These are phyloP conservation scores for Dipteronia dyeriana DNA, from an alignment of 345 rosid species.

Conservation along the genomic window DNA sequence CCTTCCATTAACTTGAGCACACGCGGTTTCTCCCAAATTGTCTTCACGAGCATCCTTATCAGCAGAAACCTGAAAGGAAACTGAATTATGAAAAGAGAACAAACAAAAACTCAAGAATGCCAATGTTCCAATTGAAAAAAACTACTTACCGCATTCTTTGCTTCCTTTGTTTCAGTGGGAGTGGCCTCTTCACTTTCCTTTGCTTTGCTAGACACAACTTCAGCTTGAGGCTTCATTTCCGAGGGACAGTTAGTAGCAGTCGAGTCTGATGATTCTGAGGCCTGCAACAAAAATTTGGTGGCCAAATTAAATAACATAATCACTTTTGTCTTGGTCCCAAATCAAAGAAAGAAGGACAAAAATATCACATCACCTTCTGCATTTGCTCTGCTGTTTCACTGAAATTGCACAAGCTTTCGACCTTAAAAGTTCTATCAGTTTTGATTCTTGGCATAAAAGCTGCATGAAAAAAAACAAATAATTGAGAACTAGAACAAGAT, in stretches of 20 bases:
- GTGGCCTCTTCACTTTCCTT: conserved; percentile 26
- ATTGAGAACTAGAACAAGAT: not conserved
- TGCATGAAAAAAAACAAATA: conserved; percentile 29
- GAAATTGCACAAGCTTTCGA: conserved; percentile 77
- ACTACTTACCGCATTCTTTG: conserved; percentile 27
- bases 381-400: conserved; percentile 61
- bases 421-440: conserved; percentile 65
- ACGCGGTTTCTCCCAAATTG: conserved; percentile 13
- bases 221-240: conserved; percentile 26
- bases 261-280: conserved; percentile 39
- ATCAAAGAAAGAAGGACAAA: conserved; percentile 5
- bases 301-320: not conserved
- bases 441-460: conserved; percentile 88
- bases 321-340: not conserved
- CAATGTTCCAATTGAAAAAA: not conserved
- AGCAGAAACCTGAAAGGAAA: conserved; percentile 32
- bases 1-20: conserved; percentile 45
- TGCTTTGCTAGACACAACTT: conserved; percentile 18
- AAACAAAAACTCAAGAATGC: not conserved
- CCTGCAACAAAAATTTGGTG: conserved; percentile 35
- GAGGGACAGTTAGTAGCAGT: conserved; percentile 15
- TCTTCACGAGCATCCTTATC: conserved; percentile 19
- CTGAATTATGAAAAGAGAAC: conserved; percentile 18
- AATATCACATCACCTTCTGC: conserved; percentile 49
- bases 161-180: conserved; percentile 24